A percentile compares a stretch with the other conserved stretches of the same genome.
Evolutionary conservation across 139 green algal species (phyloP).

Genomic region (Chlamydomonas applanata): DNA sequence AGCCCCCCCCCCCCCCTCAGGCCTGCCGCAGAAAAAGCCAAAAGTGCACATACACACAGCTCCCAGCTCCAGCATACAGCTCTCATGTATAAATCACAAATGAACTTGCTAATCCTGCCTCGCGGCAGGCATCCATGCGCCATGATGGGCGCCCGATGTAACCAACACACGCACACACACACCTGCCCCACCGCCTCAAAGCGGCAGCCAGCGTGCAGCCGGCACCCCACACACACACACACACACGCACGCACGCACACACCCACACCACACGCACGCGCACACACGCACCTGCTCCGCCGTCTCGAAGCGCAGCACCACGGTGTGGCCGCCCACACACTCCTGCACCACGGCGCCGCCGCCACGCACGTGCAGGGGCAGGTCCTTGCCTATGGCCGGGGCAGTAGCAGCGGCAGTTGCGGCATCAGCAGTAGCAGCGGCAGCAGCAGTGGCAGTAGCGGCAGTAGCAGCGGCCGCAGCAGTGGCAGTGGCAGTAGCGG

Average conservation of each 20-base stretch:
- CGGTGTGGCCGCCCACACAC: slow-evolving; percentile 22
- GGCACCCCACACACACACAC: no score
- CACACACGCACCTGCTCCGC: slow-evolving; percentile 16
- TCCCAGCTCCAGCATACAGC: background rate
- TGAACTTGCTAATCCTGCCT: no score
- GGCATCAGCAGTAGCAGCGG: background rate
- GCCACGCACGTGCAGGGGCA: slow-evolving; percentile 72
- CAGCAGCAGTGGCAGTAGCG: no score
- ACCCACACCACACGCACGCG: background rate
- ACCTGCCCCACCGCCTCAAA: no score
- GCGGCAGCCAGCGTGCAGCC: background rate
- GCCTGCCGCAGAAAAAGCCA: no score
- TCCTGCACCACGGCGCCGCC: background rate
- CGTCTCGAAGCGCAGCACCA: slow-evolving; percentile 65
- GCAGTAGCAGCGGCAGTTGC: background rate
- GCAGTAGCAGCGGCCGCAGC: no score
- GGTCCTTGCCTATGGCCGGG: slow-evolving; percentile 51
- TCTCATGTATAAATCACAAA: no score
- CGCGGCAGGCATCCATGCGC: no score
- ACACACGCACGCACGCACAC: no score
- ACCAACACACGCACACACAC: background rate
- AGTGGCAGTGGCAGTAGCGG: no score
- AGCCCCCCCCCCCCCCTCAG: no score
- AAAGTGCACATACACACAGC: no score
- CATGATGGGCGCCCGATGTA: background rate